Evolutionary conservation across 108 stramenopile species (phyloP).

Genomic region (Chaetoceros tenuissimus): DNA sequence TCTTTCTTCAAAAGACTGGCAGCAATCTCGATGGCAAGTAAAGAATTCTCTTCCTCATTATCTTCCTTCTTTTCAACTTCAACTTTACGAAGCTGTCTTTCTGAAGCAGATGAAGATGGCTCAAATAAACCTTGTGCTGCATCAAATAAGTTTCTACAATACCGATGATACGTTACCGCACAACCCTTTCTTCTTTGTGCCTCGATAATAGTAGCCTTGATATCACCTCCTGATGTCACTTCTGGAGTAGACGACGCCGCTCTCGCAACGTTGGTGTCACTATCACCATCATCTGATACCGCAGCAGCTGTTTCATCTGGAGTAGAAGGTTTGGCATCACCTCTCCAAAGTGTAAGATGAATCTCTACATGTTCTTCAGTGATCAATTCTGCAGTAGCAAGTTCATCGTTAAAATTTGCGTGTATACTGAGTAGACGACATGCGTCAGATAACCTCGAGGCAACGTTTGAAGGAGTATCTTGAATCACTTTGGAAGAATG

Average conservation of each 20-base stretch:
- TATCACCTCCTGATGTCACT: too few species aligned
- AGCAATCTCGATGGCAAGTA: constrained; percentile 78
- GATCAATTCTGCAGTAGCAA: constrained; percentile 28
- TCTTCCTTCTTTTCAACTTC: constrained; percentile 25
- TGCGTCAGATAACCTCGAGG: constrained; percentile 40
- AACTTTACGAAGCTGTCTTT: constrained; percentile 18
- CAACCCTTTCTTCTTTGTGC: constrained; percentile 72
- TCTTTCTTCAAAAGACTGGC: constrained; percentile 78
- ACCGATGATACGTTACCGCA: constrained; percentile 71
- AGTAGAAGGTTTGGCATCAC: not conserved
- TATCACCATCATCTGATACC: constrained; percentile 22
- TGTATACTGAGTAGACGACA: constrained; percentile 50
- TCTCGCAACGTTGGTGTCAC: too few species aligned
- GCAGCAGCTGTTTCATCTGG: constrained; percentile 20
- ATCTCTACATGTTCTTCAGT: constrained; percentile 46
- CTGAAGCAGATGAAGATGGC: too few species aligned
- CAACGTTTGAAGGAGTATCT: constrained; percentile 16
- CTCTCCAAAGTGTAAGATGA: constrained; percentile 45
- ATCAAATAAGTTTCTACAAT: constrained; percentile 62
- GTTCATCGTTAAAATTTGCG: constrained; percentile 40
- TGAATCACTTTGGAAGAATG: constrained; percentile 39
- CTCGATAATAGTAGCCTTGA: constrained; percentile 50
- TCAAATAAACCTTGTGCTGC: constrained; percentile 73
- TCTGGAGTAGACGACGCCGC: too few species aligned
- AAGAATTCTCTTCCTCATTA: constrained; percentile 50